These are phyloP conservation scores for Acaromyces ingoldii DNA, from an alignment of 1,284 basidiomycete genomes.

Conservation along the genomic window DNA sequence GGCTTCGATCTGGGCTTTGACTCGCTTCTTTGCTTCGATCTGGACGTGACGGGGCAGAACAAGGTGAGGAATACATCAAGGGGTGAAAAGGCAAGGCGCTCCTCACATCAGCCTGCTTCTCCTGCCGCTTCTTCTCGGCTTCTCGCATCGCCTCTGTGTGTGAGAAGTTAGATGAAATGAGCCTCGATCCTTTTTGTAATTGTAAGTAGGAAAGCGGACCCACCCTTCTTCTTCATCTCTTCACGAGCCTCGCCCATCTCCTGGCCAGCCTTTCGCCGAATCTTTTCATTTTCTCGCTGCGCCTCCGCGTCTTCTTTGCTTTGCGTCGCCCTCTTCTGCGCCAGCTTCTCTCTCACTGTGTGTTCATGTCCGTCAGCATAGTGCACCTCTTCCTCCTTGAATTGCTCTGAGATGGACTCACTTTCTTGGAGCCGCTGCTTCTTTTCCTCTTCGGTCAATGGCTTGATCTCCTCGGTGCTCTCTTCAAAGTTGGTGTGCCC, in stretches of 20 bases:
- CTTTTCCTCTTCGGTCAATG: conserved; percentile 92
- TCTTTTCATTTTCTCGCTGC: conserved; percentile 43
- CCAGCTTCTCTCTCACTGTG: conserved; percentile 39
- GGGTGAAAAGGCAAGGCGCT: neutral
- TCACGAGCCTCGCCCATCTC: conserved; percentile 36
- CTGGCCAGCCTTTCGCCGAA: conserved; percentile 48
- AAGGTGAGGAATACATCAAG: neutral
- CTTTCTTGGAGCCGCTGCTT: conserved; percentile 69
- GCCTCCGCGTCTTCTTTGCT: conserved; percentile 38
- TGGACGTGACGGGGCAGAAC: neutral
- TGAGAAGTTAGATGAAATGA: neutral
- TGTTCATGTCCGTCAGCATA: too few relatives aligned
- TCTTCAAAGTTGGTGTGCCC: conserved; percentile 85
- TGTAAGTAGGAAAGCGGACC: too few relatives aligned
- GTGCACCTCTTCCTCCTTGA: too few relatives aligned
- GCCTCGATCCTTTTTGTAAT: too few relatives aligned
- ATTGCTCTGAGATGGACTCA: conserved; percentile 7
- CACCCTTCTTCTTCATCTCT: conserved; percentile 45
- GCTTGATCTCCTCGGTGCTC: conserved; percentile 87
- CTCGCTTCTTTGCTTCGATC: conserved; percentile 38
- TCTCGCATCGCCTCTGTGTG: conserved; percentile 40
- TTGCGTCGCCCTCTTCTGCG: conserved; percentile 40
- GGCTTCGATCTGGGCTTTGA: conserved; percentile 47
- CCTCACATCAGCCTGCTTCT: conserved; percentile 35
- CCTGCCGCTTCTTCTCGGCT: conserved; percentile 41